Base-by-base conservation (phyloP, 2,329 filamentous ascomycete species). In the Canariomyces notabilis region DNA sequence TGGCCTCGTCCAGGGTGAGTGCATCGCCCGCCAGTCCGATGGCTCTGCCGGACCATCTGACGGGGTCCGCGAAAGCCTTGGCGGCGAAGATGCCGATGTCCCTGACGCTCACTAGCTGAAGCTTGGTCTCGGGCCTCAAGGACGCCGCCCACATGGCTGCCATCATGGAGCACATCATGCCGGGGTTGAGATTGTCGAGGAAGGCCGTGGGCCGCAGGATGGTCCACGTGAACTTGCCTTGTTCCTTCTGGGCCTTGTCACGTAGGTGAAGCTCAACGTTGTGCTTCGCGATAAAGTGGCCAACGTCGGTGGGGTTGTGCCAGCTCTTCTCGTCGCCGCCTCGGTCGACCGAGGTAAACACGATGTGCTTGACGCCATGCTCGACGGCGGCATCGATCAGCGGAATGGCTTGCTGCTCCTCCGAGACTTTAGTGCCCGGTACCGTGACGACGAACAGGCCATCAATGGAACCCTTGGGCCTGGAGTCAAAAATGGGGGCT, bases 241-340 rank as follows among this genome's bases (percentile, higher is more conserved):
- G 22, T 18, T 56, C 46, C 33, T 53, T 49, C 15, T 43, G 42
- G 14, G 53, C 54, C 51, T 56, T 46, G 57, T 64, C 69, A 21
- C 75, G 65, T 26, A 84, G 68, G 55, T 83, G 69, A 45, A 75
- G 59, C 63, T 85, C 81, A 55, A 84, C 75, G 33, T 74, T 64
- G 59, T 78, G 73, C 63, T 85, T 85, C 51, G 46, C 46, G 39
- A 35, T 18, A 49, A 64, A 64, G 50, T 63, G 60, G 37, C 45
- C 38, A 41, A 64, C 42, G 7, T 46, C 32, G 14, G 62, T 61
- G 12, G 59, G 59, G 49, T 58, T 62, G 22, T 29, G 22, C 59
- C 57, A 61, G 47, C 49, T 54, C 46, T 34, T 52, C 9, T 56
- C 59, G 44, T 61, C 57, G 36, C 62, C 62, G 49, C 61, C 61